A percentile compares a stretch with the other conserved stretches of the same genome.
These are phyloP conservation scores for Venturiaceae sp. DNA, from an alignment of 2,329 filamentous ascomycete species.

Conservation along the genomic window DNA sequence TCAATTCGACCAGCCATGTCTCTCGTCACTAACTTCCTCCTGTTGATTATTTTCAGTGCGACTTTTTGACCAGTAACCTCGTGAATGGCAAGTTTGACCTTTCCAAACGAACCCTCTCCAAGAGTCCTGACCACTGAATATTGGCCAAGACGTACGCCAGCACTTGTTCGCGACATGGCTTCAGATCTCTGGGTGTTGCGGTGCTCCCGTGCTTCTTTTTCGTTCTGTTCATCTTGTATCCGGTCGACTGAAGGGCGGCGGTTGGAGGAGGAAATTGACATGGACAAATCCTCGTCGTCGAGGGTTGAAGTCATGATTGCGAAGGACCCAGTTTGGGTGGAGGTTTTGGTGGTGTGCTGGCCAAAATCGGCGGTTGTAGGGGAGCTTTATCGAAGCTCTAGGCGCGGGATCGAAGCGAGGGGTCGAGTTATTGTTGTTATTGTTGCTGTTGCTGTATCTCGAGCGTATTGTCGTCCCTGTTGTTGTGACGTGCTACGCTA, in stretches of 20 bases:
- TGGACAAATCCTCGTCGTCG: slow-evolving; percentile 30
- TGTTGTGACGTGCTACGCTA: background rate
- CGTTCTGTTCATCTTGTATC: slow-evolving; percentile 11
- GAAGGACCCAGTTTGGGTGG: background rate
- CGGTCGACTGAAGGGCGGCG: slow-evolving; percentile 16
- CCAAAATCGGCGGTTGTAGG: background rate
- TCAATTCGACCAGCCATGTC: slow-evolving; percentile 98
- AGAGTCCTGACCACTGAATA: slow-evolving; percentile 87
- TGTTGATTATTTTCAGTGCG: slow-evolving; percentile 92
- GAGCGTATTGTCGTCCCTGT: background rate
- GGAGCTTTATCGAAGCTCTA: background rate
- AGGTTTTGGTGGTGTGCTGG: background rate
- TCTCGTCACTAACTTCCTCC: slow-evolving; percentile 89
- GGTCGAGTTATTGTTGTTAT: no score
- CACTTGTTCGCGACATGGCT: slow-evolving; percentile 35
- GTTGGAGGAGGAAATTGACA: slow-evolving; percentile 21
- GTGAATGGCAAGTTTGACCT: slow-evolving; percentile 94
- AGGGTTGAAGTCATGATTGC: slow-evolving; percentile 25
- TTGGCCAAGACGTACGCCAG: slow-evolving; percentile 70
- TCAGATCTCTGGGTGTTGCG: slow-evolving; percentile 12
- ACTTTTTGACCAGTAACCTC: slow-evolving; percentile 90
- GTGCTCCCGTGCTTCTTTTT: background rate
- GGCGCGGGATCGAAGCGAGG: background rate
- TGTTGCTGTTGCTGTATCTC: background rate
- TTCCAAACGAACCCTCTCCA: slow-evolving; percentile 95